Percentiles rank a stretch among this genome's conserved stretches.
Evolutionary conservation across 177 flowering plant genomes (phyloP).

Genomic region (Vitis hybrid): DNA sequence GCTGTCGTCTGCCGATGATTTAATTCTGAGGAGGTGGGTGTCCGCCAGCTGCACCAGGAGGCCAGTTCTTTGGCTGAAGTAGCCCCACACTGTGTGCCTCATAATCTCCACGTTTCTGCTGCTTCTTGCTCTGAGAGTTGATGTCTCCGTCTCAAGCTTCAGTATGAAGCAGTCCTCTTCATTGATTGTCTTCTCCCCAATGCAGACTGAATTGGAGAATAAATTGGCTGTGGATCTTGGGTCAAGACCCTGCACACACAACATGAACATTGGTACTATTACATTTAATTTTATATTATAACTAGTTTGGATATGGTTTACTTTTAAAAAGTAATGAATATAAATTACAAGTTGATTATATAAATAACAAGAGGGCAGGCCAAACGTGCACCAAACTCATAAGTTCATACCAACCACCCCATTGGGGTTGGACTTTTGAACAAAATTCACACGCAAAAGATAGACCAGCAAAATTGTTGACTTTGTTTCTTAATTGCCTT

Average conservation of each 20-base stretch:
- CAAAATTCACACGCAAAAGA: too few relatives aligned
- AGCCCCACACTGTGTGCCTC: slow-evolving; percentile 84
- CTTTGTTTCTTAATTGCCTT: too few relatives aligned
- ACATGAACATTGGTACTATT: too few relatives aligned
- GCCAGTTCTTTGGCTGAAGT: slow-evolving; percentile 88
- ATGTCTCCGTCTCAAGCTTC: slow-evolving; percentile 62
- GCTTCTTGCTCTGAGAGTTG: slow-evolving; percentile 64
- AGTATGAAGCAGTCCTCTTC: slow-evolving; percentile 82
- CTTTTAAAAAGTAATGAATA: too few relatives aligned
- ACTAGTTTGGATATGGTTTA: too few relatives aligned
- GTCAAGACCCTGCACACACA: slow-evolving; percentile 74
- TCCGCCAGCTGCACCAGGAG: slow-evolving; percentile 68
- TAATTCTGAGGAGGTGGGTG: slow-evolving; percentile 74
- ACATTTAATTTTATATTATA: too few relatives aligned
- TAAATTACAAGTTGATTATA: too few relatives aligned
- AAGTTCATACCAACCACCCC: too few relatives aligned
- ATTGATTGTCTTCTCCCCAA: slow-evolving; percentile 69
- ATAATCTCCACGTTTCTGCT: slow-evolving; percentile 71
- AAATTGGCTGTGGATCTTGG: slow-evolving; percentile 73
- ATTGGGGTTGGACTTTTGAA: too few relatives aligned
- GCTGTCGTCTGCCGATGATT: slow-evolving; percentile 36
- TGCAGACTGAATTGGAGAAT: slow-evolving; percentile 66
- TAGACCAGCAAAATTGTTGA: too few relatives aligned
- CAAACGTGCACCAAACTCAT: too few relatives aligned
- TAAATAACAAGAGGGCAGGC: too few relatives aligned